Percentiles rank a stretch among this genome's conserved stretches.
phyloP scores from a whole-genome alignment of 208 protist species.

The Leptomonas seymouri region DNA sequence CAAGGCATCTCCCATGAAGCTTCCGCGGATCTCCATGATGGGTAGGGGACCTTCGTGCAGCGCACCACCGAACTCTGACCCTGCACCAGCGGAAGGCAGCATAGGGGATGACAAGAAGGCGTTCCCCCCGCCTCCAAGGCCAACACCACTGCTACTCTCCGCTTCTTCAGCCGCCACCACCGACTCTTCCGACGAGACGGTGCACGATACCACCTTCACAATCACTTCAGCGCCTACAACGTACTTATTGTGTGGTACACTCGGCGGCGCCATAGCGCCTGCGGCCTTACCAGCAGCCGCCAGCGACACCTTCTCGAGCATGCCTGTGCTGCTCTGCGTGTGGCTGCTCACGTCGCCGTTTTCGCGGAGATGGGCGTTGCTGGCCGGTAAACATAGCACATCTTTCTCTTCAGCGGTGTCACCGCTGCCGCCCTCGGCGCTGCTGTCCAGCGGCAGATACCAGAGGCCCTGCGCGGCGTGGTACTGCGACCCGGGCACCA shows the following conservation, averaged over 20 bases:
- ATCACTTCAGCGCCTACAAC: slow-evolving; percentile 68
- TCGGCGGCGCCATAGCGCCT: not conserved
- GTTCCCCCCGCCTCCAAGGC: slow-evolving; percentile 5
- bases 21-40: slow-evolving; percentile 72
- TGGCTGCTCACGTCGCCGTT: slow-evolving; percentile 2
- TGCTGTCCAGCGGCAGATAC: slow-evolving; percentile 70
- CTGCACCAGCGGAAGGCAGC: not conserved
- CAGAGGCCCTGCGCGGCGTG: slow-evolving; percentile 42
- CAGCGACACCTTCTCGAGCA: not conserved
- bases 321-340: slow-evolving; percentile 17
- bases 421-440: too few species aligned
- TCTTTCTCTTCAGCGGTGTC: too few species aligned
- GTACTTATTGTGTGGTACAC: slow-evolving; percentile 57
- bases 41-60: not conserved
- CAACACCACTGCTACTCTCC: not conserved
- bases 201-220: slow-evolving; percentile 53
- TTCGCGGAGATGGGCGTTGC: too few species aligned
- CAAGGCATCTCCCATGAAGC: slow-evolving; percentile 72
- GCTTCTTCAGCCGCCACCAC: slow-evolving; percentile 10
- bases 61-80: not conserved
- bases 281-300: not conserved
- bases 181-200: slow-evolving; percentile 40
- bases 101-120: slow-evolving; percentile 7
- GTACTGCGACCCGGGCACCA: slow-evolving; percentile 64
- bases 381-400: too few species aligned